These are phyloP conservation scores for Blastocystis sp. DNA, from an alignment of 352 stramenopile species.

Conservation along the genomic window DNA sequence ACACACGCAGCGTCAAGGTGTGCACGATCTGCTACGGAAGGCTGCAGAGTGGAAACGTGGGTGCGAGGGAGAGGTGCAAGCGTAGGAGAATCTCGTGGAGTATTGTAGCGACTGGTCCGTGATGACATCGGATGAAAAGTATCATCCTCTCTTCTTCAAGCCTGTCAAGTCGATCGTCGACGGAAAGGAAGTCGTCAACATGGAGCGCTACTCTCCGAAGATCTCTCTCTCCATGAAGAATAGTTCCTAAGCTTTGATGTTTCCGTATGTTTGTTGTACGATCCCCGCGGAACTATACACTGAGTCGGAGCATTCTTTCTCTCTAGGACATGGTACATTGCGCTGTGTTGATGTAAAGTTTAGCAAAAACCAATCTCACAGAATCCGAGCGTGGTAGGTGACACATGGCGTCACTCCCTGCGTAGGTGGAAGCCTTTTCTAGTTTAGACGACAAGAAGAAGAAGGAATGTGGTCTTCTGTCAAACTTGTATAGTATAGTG, in stretches of 20 bases:
- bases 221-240: conserved; percentile 19
- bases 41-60: conserved; percentile 67
- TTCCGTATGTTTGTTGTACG: neutral
- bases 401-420: neutral
- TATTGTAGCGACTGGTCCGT: conserved; percentile 56
- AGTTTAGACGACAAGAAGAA: conserved; percentile 15
- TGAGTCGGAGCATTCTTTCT: neutral
- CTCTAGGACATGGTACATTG: neutral
- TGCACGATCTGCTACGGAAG: conserved; percentile 93
- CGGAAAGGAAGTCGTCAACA: conserved; percentile 29
- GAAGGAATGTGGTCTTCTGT: neutral
- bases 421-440: neutral
- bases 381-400: conserved; percentile 14
- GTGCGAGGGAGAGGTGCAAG: neutral
- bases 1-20: conserved; percentile 98
- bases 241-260: neutral
- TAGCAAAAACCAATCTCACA: neutral
- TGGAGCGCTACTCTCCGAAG: conserved; percentile 26
- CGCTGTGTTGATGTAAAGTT: neutral
- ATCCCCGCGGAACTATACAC: neutral
- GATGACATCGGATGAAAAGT: conserved; percentile 54
- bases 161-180: conserved; percentile 11
- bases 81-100: conserved; percentile 39
- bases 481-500: conserved; percentile 54
- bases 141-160: conserved; percentile 47